Percentiles rank a stretch among this genome's conserved stretches.
These are phyloP conservation scores for Ceraceosorus guamensis DNA, from an alignment of 1,284 basidiomycete genomes.

Conservation along the genomic window DNA sequence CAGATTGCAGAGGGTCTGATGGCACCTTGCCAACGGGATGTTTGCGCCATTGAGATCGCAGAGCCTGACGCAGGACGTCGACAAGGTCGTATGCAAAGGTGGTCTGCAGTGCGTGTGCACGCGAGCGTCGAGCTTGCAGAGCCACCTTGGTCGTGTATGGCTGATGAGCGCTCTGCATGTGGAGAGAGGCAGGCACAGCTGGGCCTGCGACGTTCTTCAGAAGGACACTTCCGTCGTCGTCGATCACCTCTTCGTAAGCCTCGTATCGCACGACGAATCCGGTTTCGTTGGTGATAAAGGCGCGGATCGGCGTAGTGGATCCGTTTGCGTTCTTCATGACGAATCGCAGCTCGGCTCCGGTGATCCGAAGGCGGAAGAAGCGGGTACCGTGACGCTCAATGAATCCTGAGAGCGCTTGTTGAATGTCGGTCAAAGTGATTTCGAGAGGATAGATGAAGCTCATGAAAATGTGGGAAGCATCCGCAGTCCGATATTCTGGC, in stretches of 20 bases:
- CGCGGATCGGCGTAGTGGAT: slow-evolving; percentile 89
- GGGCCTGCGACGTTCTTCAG: slow-evolving; percentile 51
- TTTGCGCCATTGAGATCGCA: slow-evolving; percentile 84
- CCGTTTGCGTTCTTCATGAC: slow-evolving; percentile 78
- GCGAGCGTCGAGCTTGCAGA: slow-evolving; percentile 96
- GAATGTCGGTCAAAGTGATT: slow-evolving; percentile 90
- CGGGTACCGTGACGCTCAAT: slow-evolving; percentile 89
- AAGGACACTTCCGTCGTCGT: slow-evolving; percentile 86
- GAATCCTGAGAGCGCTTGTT: slow-evolving; percentile 91
- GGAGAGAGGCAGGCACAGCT: slow-evolving; percentile 23
- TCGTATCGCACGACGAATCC: slow-evolving; percentile 98
- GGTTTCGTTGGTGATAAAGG: slow-evolving; percentile 96
- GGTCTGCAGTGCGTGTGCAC: slow-evolving; percentile 96
- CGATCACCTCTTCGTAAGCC: slow-evolving; percentile 96
- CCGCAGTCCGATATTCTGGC: slow-evolving; percentile 43
- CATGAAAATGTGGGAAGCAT: slow-evolving; percentile 55
- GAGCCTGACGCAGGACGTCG: slow-evolving; percentile 91
- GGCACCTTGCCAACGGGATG: slow-evolving; percentile 53
- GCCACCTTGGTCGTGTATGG: slow-evolving; percentile 96
- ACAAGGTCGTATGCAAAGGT: slow-evolving; percentile 99
- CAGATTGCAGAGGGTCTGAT: slow-evolving; percentile 67
- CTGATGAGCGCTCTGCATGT: slow-evolving; percentile 12
- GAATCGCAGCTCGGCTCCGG: slow-evolving; percentile 92
- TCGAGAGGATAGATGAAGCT: slow-evolving; percentile 96
- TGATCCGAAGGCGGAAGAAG: slow-evolving; percentile 95